These are phyloP conservation scores for Neofusicoccum umdonicola DNA, from an alignment of 2,329 filamentous ascomycete genomes.

Conservation along the genomic window DNA sequence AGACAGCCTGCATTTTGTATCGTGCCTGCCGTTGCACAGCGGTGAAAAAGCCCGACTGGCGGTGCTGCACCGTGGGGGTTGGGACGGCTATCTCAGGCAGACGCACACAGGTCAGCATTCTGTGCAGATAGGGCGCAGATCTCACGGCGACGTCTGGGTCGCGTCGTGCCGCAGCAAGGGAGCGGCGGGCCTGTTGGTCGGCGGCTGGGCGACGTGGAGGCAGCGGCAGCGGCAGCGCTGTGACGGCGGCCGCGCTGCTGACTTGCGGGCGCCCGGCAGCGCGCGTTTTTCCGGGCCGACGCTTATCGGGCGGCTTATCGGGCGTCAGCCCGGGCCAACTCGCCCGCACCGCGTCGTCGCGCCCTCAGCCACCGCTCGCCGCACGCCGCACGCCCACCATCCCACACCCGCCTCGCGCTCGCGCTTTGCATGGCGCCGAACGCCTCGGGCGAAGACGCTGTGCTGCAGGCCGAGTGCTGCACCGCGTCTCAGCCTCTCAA, in stretches of 20 bases:
- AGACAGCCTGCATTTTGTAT: neutral
- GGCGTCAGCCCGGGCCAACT: neutral
- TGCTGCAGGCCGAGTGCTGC: neutral
- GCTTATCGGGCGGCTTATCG: neutral
- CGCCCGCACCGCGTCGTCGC: no score
- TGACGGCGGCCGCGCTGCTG: no score
- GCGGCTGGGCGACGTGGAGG: no score
- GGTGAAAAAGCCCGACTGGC: neutral
- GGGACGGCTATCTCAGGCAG: no score
- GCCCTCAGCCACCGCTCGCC: no score
- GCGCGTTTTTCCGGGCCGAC: neutral
- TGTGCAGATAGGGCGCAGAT: no score
- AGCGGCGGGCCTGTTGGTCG: no score
- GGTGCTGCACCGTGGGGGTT: neutral
- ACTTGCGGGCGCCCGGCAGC: neutral
- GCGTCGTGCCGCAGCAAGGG: no score
- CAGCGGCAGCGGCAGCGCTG: no score
- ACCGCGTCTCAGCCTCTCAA: neutral
- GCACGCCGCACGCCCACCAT: neutral
- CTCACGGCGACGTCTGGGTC: no score
- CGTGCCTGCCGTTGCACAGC: neutral
- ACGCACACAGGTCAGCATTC: no score
- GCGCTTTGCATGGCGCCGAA: constrained; percentile 10
- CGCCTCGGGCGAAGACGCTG: neutral
- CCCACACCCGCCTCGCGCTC: constrained; percentile 1